Percentiles rank a stretch among this genome's conserved stretches.
These are phyloP conservation scores for Leccinum insigne DNA, from an alignment of 1,284 basidiomycete species.

Conservation along the genomic window DNA sequence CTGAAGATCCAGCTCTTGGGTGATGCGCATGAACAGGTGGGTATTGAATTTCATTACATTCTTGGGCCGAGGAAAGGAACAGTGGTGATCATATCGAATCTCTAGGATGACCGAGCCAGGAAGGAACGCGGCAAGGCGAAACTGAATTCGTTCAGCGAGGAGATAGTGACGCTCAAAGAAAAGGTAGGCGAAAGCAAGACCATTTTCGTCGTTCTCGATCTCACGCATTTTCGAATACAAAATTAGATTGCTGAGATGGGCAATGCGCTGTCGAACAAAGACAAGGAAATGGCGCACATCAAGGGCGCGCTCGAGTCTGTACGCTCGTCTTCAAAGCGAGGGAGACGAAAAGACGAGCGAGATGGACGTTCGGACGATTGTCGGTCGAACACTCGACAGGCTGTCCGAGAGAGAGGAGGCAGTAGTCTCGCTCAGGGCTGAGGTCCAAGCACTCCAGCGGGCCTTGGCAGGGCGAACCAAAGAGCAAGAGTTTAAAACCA, in stretches of 20 bases:
- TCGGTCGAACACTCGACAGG: conserved; percentile 67
- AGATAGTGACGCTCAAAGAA: conserved; percentile 71
- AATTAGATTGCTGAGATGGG: conserved; percentile 59
- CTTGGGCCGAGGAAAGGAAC: conserved; percentile 2
- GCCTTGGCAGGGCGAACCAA: conserved; percentile 54
- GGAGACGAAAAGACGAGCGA: conserved; percentile 51
- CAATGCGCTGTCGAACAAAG: conserved; percentile 48
- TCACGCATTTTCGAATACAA: background rate
- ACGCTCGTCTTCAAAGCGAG: conserved; percentile 66
- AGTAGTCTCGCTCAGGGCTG: conserved; percentile 51
- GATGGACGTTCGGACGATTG: conserved; percentile 73
- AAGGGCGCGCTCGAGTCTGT: conserved; percentile 85
- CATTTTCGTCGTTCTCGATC: background rate
- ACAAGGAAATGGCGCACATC: conserved; percentile 75
- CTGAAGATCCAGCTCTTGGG: conserved; percentile 55
- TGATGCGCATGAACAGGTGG: conserved; percentile 59
- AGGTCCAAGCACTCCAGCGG: conserved; percentile 54
- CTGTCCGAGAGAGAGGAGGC: conserved; percentile 72
- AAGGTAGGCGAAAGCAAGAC: conserved; percentile 46
- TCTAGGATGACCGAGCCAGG: conserved; percentile 75
- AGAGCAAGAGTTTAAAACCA: conserved; percentile 72
- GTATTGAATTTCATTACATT: conserved; percentile 23
- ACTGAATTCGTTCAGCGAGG: conserved; percentile 75
- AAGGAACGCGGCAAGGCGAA: conserved; percentile 75
- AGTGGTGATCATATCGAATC: conserved; percentile 2